phyloP scores from a whole-genome alignment of 352 stramenopile species.

The Globisporangium canariense region DNA sequence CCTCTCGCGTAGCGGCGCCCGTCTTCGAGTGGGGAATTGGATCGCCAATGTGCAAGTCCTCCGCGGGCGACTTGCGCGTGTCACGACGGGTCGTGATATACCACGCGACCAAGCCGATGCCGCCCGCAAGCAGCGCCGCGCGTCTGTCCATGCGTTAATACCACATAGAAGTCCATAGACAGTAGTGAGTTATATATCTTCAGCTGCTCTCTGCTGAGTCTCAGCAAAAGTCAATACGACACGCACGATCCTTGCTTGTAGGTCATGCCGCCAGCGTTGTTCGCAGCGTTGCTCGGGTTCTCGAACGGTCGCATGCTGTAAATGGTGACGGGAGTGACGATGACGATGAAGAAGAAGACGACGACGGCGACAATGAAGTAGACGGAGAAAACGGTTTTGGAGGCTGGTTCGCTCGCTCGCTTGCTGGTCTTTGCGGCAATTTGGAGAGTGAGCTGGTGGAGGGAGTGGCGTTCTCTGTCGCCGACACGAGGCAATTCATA shows the following conservation, averaged over 20 bases:
- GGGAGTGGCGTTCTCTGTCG: no score
- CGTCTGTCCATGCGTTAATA: background rate
- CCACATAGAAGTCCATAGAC: background rate
- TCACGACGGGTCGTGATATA: background rate
- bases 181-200: background rate
- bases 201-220: no score
- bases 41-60: background rate
- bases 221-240: background rate
- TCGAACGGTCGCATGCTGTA: background rate
- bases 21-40: background rate
- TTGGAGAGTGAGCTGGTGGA: background rate
- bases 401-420: no score
- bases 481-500: no score
- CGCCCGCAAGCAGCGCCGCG: background rate
- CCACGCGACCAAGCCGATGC: conserved; percentile 1
- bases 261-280: background rate
- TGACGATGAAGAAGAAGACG: no score
- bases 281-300: background rate
- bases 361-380: no score
- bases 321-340: background rate
- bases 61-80: background rate
- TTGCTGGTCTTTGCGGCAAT: background rate
- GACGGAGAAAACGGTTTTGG: no score
- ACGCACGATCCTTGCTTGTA: conserved; percentile 3
- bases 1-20: background rate